These are phyloP conservation scores for Leccinum ochraceum DNA, from an alignment of 768 basidiomycete genomes.

Conservation along the genomic window DNA sequence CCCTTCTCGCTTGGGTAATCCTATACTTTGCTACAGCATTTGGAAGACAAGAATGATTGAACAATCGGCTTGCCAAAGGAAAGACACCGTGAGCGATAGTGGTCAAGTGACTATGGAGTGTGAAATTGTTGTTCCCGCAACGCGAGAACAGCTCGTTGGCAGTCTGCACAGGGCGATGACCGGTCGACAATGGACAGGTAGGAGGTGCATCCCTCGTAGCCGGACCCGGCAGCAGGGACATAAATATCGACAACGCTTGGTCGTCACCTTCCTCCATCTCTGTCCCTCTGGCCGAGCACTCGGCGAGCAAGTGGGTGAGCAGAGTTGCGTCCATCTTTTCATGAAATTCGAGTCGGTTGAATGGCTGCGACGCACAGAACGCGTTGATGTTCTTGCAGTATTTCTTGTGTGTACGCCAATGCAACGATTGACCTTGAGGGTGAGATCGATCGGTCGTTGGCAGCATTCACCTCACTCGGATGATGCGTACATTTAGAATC, in stretches of 20 bases:
- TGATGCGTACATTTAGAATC: conserved; percentile 53
- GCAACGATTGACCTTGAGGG: conserved; percentile 58
- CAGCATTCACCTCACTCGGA: conserved; percentile 4
- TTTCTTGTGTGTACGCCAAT: conserved; percentile 68
- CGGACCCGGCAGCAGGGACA: conserved; percentile 49
- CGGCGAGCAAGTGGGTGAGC: conserved; percentile 61
- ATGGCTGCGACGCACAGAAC: conserved; percentile 47
- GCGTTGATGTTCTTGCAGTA: conserved; percentile 62
- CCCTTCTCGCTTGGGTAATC: conserved; percentile 38
- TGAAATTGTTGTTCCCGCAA: conserved; percentile 83
- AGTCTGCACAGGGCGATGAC: conserved; percentile 25
- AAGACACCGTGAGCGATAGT: conserved; percentile 76
- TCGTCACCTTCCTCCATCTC: conserved; percentile 18
- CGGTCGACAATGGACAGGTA: conserved; percentile 34
- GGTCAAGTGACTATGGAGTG: conserved; percentile 69
- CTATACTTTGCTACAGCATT: conserved; percentile 68
- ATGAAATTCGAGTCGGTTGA: conserved; percentile 50
- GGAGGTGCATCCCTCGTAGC: conserved; percentile 27
- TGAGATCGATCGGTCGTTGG: conserved; percentile 12
- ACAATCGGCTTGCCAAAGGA: conserved; percentile 73
- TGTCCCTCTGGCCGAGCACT: conserved; percentile 21
- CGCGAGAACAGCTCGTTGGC: conserved; percentile 47
- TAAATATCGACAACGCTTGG: conserved; percentile 37
- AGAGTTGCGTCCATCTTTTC: conserved; percentile 63
- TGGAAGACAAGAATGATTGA: conserved; percentile 82